Base-by-base conservation (phyloP, 495 filamentous ascomycete species). In the Chaetomium fimeti region DNA sequence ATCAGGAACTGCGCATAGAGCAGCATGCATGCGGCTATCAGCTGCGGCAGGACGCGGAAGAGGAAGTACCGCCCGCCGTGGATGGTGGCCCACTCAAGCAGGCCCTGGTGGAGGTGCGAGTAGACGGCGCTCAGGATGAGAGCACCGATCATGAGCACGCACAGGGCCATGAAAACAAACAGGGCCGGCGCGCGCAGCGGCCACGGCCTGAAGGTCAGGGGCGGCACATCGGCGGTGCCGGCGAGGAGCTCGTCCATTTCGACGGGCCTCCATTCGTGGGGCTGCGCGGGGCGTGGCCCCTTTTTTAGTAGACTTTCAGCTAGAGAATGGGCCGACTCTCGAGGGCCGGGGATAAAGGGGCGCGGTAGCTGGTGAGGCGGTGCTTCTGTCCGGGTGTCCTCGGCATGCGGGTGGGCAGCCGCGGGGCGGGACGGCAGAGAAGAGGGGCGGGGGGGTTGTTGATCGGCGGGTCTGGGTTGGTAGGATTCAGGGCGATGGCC, bases 11-110 rank as follows among this genome's bases (percentile, higher is more conserved):
- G 84, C 0, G 88, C 83, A 80, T 88, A 93, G 13, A 96, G 71
- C 28, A 93, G 76, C 18, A 96, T 76, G n/a, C 87, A 66, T 1
- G 84, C 83, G 3, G 86, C 91, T n/a, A 94, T 65, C 1, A 95
- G 77, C 62, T 90, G 91, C 5, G 92, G 92, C 8, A 97, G 72
- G 70, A 92, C 91, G 63, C 91, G 83, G 72, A 95, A 90, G 59
- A 96, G 76, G 73, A 96, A 96, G 71, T 95, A 97, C n/a, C 85
- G 83, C 11, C 78, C 77, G 27, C 86, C 88, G 56, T 87, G 86
- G 53, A 88, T 86, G 60, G 81, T 80, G 24, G 74, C 74, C 74
- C 91, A 97, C 12, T 77, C 68, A 74, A 84, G 85, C 7, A 96
- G 71, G 0, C 92, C 91, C 11, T 80, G 67, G 60, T 88, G 82